phyloP scores from a whole-genome alignment of 163 green algal species.

The Chlamydomonas reinhardtii region DNA sequence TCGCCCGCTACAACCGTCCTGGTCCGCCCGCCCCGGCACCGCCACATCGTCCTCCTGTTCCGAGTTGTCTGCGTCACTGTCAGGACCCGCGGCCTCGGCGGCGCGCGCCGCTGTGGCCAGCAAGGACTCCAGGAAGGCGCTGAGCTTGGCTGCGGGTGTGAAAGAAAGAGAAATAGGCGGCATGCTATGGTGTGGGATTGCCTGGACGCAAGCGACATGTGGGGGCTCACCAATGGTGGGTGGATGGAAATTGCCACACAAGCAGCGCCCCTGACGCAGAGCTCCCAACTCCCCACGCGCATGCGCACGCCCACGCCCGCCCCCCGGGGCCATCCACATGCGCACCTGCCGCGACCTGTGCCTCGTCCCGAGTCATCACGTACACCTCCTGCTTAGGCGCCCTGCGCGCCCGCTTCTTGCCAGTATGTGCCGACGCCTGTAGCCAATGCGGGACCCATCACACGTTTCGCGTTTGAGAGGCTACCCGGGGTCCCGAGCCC shows the following conservation, averaged over 20 bases:
- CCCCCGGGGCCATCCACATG: too few species aligned
- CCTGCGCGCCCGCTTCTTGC: not conserved
- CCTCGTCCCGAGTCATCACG: not conserved
- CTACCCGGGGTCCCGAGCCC: too few species aligned
- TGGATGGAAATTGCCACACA: too few species aligned
- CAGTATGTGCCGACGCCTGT: not conserved
- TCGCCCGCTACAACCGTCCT: not conserved
- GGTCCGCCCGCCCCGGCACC: not conserved
- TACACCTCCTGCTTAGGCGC: conserved; percentile 11
- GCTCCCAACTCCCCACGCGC: too few species aligned
- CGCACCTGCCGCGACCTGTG: conserved; percentile 10
- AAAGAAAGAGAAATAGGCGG: too few species aligned
- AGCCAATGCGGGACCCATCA: too few species aligned
- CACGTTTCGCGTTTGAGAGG: too few species aligned
- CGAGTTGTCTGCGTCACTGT: not conserved
- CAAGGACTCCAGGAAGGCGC: not conserved
- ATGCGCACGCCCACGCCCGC: too few species aligned
- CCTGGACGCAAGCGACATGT: too few species aligned
- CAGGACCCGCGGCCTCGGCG: not conserved
- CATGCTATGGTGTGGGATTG: too few species aligned
- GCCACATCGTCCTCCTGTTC: not conserved
- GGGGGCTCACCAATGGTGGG: too few species aligned
- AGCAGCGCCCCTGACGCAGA: too few species aligned
- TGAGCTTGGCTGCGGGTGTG: conserved; percentile 8
- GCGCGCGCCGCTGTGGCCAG: not conserved